phyloP scores from a whole-genome alignment of 2,329 filamentous ascomycete species.

The Alternaria triticimaculans region DNA sequence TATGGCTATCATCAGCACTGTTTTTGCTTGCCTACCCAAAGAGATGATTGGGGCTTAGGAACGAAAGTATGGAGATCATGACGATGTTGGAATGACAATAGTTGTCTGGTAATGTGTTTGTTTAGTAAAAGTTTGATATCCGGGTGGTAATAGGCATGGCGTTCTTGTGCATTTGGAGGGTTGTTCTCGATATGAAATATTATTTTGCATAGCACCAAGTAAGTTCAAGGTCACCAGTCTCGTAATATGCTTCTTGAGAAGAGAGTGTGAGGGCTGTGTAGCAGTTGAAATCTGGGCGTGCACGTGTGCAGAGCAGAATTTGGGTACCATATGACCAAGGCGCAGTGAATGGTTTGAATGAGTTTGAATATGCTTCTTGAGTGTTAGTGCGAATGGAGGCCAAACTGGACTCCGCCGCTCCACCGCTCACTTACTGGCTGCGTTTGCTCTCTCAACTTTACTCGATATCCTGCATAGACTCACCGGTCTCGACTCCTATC shows the following conservation, averaged over 20 bases:
- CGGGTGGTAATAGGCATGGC: conserved; percentile 1
- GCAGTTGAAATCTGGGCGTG: no score
- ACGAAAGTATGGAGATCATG: background rate
- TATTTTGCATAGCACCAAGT: background rate
- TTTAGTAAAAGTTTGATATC: conserved; percentile 4
- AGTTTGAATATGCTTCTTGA: background rate
- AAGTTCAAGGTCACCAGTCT: background rate
- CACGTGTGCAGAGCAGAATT: no score
- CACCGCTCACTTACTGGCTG: no score
- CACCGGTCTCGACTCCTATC: background rate
- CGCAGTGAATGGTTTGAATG: no score
- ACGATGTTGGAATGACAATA: background rate
- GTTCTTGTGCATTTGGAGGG: conserved; percentile 14
- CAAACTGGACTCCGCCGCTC: background rate
- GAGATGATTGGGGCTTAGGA: conserved; percentile 46
- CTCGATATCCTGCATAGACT: no score
- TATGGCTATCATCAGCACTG: conserved; percentile 78
- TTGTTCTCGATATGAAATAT: background rate
- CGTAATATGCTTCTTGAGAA: background rate
- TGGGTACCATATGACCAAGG: no score
- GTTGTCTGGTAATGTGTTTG: background rate
- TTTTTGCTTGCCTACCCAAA: conserved; percentile 88
- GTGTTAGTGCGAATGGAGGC: background rate
- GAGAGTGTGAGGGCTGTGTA: no score
- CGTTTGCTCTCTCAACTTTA: background rate